These are phyloP conservation scores for Phlyctochytrium arcticum DNA, from an alignment of 192 early-diverging fungal genomes.

Conservation along the genomic window DNA sequence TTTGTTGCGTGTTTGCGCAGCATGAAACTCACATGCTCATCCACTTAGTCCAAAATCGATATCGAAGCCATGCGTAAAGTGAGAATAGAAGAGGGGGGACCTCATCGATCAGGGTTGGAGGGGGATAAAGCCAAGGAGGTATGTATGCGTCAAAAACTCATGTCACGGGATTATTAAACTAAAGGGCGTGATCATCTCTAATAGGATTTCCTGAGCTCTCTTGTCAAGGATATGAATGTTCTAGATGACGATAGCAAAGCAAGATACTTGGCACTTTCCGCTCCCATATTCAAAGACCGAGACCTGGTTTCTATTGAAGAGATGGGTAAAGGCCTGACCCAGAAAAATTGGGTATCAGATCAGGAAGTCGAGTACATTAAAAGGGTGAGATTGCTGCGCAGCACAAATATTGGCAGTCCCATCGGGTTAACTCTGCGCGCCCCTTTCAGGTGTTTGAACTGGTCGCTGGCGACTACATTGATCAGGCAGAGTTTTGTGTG, in stretches of 20 bases:
- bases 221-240: slow-evolving; percentile 24
- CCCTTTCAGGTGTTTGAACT: slow-evolving; percentile 25
- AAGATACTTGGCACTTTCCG: slow-evolving; percentile 10
- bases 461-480: slow-evolving; percentile 21
- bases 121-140: slow-evolving; percentile 2
- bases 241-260: slow-evolving; percentile 18
- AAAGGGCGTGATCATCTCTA: too few species aligned
- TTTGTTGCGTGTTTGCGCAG: neutral
- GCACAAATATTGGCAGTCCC: neutral
- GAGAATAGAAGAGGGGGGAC: neutral
- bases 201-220: slow-evolving; percentile 23
- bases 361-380: slow-evolving; percentile 20
- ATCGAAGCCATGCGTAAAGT: slow-evolving; percentile 7
- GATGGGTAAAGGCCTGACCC: slow-evolving; percentile 4
- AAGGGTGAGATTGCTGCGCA: slow-evolving; percentile 2
- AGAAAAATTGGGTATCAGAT: slow-evolving; percentile 5
- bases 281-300: slow-evolving; percentile 17
- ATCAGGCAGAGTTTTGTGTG: slow-evolving; percentile 25
- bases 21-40: too few species aligned
- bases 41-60: slow-evolving; percentile 6
- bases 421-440: neutral
- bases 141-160: neutral
- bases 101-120: slow-evolving; percentile 10
- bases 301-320: slow-evolving; percentile 8
- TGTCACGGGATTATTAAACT: neutral